Conservation (phyloP, 208 protist genomes). For the Trypanosoma brucei region DNA sequence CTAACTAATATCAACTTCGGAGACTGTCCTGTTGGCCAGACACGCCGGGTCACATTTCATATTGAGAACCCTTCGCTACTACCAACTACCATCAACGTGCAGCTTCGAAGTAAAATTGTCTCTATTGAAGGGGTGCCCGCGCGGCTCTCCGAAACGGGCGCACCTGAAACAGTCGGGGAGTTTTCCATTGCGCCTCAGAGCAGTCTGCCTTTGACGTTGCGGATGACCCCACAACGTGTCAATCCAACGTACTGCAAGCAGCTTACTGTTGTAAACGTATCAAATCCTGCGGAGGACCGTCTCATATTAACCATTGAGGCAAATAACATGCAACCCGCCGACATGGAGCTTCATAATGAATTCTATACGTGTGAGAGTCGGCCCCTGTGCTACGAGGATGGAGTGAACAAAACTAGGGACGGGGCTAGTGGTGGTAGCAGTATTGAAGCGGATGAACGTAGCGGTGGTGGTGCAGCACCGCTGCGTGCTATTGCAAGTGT, state of each 20-base stretch:
- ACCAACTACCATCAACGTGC: slow-evolving; percentile 57
- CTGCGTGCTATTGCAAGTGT: slow-evolving; percentile 64
- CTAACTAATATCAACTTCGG: slow-evolving; percentile 77
- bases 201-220: slow-evolving; percentile 61
- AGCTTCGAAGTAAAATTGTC: slow-evolving; percentile 86
- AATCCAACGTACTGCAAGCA: slow-evolving; percentile 85
- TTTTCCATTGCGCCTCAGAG: slow-evolving; percentile 67
- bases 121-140: slow-evolving; percentile 56
- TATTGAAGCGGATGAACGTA: slow-evolving; percentile 1
- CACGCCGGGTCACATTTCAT: slow-evolving; percentile 57
- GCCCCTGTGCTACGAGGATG: slow-evolving; percentile 5
- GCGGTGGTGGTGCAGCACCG: background rate
- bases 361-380: slow-evolving; percentile 75
- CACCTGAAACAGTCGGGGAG: slow-evolving; percentile 53
- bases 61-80: slow-evolving; percentile 80
- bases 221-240: slow-evolving; percentile 78
- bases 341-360: slow-evolving; percentile 79
- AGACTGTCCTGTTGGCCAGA: slow-evolving; percentile 77
- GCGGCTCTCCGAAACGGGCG: slow-evolving; percentile 15
- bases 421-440: background rate
- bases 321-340: slow-evolving; percentile 82
- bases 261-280: slow-evolving; percentile 74
- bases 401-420: background rate
- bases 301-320: slow-evolving; percentile 84
- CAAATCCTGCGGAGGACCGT: slow-evolving; percentile 62